These are phyloP conservation scores for Colletotrichum costaricense DNA, from an alignment of 2,329 filamentous ascomycete genomes.

Conservation along the genomic window DNA sequence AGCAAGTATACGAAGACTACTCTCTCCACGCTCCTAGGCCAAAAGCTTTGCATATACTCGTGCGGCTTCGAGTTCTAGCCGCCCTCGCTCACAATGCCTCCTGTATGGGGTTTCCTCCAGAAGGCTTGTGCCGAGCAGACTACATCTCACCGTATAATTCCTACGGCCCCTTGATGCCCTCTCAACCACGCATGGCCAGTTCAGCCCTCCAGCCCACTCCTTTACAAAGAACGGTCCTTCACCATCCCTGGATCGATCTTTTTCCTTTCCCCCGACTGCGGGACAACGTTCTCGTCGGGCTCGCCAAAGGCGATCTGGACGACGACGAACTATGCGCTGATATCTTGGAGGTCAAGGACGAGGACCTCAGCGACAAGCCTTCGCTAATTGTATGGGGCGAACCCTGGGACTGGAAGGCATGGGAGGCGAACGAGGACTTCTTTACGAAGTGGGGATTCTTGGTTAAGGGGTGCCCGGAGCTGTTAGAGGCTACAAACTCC, in stretches of 20 bases:
- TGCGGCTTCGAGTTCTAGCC: slow-evolving; percentile 32
- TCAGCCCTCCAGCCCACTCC: not conserved
- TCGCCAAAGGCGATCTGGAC: not conserved
- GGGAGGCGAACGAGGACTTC: slow-evolving; percentile 59
- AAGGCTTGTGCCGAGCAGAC: slow-evolving; percentile 25
- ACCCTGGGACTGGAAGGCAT: slow-evolving; percentile 53
- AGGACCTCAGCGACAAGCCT: slow-evolving; percentile 26
- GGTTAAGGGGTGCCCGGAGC: slow-evolving; percentile 48
- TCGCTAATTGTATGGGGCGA: slow-evolving; percentile 61
- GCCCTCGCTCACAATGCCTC: slow-evolving; percentile 27
- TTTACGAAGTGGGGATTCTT: slow-evolving; percentile 56
- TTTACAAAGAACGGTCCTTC: slow-evolving; percentile 2
- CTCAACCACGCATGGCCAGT: not conserved
- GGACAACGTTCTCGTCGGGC: slow-evolving; percentile 39
- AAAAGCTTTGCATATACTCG: slow-evolving; percentile 10
- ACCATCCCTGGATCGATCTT: slow-evolving; percentile 47
- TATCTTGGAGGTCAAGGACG: slow-evolving; percentile 10
- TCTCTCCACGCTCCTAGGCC: slow-evolving; percentile 18
- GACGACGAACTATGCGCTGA: slow-evolving; percentile 20
- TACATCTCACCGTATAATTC: not conserved
- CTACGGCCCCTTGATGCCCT: not conserved
- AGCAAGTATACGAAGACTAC: slow-evolving; percentile 14
- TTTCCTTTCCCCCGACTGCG: slow-evolving; percentile 43
- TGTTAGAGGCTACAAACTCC: slow-evolving; percentile 49
- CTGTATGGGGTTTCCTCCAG: slow-evolving; percentile 19